A percentile compares a stretch with the other conserved stretches of the same genome.
Conservation (phyloP, 2,329 filamentous ascomycete genomes). For the Phaeosphaeriaceae sp. region DNA sequence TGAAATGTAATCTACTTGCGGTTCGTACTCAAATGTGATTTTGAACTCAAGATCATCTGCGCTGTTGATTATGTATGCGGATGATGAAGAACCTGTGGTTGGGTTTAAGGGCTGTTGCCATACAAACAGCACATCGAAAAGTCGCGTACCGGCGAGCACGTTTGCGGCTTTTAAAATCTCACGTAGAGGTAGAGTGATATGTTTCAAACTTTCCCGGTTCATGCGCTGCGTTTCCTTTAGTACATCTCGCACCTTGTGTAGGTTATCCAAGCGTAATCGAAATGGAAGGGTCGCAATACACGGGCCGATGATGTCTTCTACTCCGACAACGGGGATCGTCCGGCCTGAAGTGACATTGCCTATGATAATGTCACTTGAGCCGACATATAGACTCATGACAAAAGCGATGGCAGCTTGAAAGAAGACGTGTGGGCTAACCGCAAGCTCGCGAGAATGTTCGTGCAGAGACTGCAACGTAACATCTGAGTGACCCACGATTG, state of each 20-base stretch:
- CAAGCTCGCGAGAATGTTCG: constrained; percentile 29
- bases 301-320: constrained; percentile 79
- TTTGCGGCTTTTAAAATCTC: constrained; percentile 71
- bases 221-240: constrained; percentile 67
- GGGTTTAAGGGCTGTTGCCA: constrained; percentile 76
- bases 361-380: constrained; percentile 70
- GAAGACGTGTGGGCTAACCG: constrained; percentile 70
- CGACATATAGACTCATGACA: constrained; percentile 69
- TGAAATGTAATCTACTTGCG: constrained; percentile 55
- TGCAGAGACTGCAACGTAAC: constrained; percentile 21
- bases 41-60: constrained; percentile 78
- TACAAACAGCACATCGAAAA: constrained; percentile 82
- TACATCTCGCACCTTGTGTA: constrained; percentile 64
- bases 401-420: constrained; percentile 76
- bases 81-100: constrained; percentile 24
- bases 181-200: constrained; percentile 68
- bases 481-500: constrained; percentile 21
- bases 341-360: constrained; percentile 85
- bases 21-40: constrained; percentile 78
- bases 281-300: constrained; percentile 79
- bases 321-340: constrained; percentile 70
- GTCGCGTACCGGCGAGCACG: constrained; percentile 59
- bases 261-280: constrained; percentile 64
- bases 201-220: constrained; percentile 69
- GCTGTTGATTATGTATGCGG: constrained; percentile 64